Evolutionary conservation across 2,329 filamentous ascomycete genomes (phyloP).

Genomic region (Fragosphaeria purpurea): DNA sequence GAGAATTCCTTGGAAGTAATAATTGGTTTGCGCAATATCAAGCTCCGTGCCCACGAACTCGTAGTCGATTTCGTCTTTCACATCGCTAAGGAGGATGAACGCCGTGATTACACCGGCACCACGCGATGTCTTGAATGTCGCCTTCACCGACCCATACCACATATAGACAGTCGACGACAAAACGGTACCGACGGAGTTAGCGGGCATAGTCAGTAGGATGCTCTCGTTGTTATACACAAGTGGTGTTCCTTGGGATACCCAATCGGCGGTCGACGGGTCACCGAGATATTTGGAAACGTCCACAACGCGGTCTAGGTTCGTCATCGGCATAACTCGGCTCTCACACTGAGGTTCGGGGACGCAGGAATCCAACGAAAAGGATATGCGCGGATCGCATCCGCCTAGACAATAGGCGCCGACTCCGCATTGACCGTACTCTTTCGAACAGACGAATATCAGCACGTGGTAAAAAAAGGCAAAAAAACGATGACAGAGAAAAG

Average conservation of each 20-base stretch:
- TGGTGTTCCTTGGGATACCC: slow-evolving; percentile 77
- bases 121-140: slow-evolving; percentile 72
- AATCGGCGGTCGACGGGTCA: slow-evolving; percentile 68
- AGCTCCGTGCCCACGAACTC: slow-evolving; percentile 84
- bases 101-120: slow-evolving; percentile 89
- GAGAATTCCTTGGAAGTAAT: slow-evolving; percentile 89
- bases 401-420: slow-evolving; percentile 91
- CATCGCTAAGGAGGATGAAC: slow-evolving; percentile 90
- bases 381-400: slow-evolving; percentile 83
- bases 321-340: slow-evolving; percentile 63
- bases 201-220: slow-evolving; percentile 80
- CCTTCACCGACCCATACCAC: slow-evolving; percentile 93
- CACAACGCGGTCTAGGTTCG: slow-evolving; percentile 57
- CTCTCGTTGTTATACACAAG: slow-evolving; percentile 52
- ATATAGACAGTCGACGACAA: slow-evolving; percentile 77
- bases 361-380: slow-evolving; percentile 74
- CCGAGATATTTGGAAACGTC: slow-evolving; percentile 78
- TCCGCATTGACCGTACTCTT: slow-evolving; percentile 89
- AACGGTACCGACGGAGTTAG: slow-evolving; percentile 75
- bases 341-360: slow-evolving; percentile 75
- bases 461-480: not conserved
- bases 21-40: slow-evolving; percentile 78
- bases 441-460: slow-evolving; percentile 8
- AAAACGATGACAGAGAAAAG: not conserved
- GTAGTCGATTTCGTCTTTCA: slow-evolving; percentile 97